A percentile compares a stretch with the other conserved stretches of the same genome.
phyloP scores from a whole-genome alignment of 116 monocot genomes.

The Phalaenopsis hybrid region DNA sequence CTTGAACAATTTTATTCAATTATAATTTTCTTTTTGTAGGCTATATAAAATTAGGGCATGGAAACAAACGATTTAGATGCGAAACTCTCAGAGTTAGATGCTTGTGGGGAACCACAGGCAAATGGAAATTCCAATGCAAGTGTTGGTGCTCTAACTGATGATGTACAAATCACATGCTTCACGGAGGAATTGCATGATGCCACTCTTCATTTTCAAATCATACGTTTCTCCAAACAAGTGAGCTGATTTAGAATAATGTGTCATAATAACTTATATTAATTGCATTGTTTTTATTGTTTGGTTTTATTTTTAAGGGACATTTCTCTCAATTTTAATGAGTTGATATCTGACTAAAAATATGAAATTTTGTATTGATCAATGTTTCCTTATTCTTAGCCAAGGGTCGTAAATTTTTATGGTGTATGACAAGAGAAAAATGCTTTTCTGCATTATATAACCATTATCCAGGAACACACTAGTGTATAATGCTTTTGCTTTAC shows the following conservation, averaged over 20 bases:
- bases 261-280: neutral
- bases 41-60: constrained; percentile 2
- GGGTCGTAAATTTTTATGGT: no score
- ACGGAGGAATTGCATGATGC: constrained; percentile 63
- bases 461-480: no score
- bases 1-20: neutral
- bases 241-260: neutral
- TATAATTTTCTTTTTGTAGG: neutral
- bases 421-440: no score
- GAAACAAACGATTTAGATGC: neutral
- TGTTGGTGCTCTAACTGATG: constrained; percentile 21
- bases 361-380: neutral
- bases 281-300: neutral
- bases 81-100: neutral
- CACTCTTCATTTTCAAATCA: constrained; percentile 66
- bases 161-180: constrained; percentile 50
- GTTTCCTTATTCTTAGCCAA: no score
- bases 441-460: no score
- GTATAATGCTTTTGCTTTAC: no score
- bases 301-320: neutral
- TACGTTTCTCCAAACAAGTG: constrained; percentile 58
- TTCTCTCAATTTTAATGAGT: neutral
- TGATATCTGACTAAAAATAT: neutral
- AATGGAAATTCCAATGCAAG: constrained; percentile 3
- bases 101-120: neutral